A percentile compares a stretch with the other conserved stretches of the same genome.
Conservation (phyloP, 768 basidiomycete species). For the Hemileccinum impolitum region DNA sequence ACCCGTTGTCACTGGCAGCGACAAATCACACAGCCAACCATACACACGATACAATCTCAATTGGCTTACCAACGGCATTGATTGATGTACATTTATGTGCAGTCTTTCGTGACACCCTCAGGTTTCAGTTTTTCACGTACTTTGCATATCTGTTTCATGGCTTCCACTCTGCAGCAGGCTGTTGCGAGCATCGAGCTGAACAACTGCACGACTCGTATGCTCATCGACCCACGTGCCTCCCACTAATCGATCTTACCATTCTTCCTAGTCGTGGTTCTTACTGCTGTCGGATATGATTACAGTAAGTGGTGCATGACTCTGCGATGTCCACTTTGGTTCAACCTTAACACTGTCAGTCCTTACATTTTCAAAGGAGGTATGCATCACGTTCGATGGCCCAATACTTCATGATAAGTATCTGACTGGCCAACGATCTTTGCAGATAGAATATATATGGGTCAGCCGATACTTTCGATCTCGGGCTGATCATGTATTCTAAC, state of each 20-base stretch:
- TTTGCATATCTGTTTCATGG: background rate
- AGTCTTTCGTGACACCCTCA: no score
- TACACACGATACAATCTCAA: no score
- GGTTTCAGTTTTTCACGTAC: no score
- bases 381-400: background rate
- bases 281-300: background rate
- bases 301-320: background rate
- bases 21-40: no score
- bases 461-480: background rate
- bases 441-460: constrained; percentile 11
- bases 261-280: background rate
- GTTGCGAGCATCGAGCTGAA: background rate
- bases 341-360: background rate
- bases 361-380: constrained; percentile 1
- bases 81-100: no score
- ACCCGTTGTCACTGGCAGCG: no score
- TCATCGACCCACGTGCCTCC: background rate
- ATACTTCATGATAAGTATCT: background rate
- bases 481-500: background rate
- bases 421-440: background rate
- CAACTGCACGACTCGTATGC: background rate
- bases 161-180: background rate
- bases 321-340: background rate
- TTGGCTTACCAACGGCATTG: no score
- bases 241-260: background rate